These are phyloP conservation scores for Boletellus ananiceps DNA, from an alignment of 768 basidiomycete genomes.

Conservation along the genomic window DNA sequence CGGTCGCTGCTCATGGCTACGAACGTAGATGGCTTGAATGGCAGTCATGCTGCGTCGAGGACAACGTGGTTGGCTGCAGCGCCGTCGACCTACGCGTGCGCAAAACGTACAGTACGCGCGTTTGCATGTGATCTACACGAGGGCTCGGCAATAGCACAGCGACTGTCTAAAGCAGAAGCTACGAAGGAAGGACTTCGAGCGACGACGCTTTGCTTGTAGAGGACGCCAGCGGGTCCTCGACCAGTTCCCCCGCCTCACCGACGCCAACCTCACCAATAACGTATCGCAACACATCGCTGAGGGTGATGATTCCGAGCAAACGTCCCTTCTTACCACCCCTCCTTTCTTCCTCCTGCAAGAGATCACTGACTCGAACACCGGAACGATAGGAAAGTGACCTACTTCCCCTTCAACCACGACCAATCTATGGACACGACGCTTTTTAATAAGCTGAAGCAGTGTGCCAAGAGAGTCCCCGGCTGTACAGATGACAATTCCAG, in stretches of 20 bases:
- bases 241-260: constrained; percentile 39
- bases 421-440: constrained; percentile 88
- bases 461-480: constrained; percentile 89
- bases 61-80: constrained; percentile 1
- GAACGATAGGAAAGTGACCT: constrained; percentile 16
- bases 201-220: constrained; percentile 12
- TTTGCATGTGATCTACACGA: constrained; percentile 19
- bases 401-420: constrained; percentile 95
- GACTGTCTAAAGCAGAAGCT: background rate
- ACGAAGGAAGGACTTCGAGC: constrained; percentile 18
- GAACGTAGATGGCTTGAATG: constrained; percentile 73
- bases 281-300: constrained; percentile 85
- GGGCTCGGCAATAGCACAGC: background rate
- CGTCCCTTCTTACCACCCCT: constrained; percentile 79
- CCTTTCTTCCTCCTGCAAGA: constrained; percentile 70
- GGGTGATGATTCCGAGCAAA: constrained; percentile 79
- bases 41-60: constrained; percentile 51
- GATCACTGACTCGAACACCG: background rate
- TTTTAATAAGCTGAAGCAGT: constrained; percentile 86
- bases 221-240: constrained; percentile 16
- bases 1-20: constrained; percentile 61
- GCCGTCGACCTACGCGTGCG: background rate
- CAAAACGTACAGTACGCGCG: background rate
- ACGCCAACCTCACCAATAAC: constrained; percentile 65
- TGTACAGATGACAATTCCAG: constrained; percentile 94